Base-by-base conservation (phyloP, 495 filamentous ascomycete genomes). In the Penicillium angulare region DNA sequence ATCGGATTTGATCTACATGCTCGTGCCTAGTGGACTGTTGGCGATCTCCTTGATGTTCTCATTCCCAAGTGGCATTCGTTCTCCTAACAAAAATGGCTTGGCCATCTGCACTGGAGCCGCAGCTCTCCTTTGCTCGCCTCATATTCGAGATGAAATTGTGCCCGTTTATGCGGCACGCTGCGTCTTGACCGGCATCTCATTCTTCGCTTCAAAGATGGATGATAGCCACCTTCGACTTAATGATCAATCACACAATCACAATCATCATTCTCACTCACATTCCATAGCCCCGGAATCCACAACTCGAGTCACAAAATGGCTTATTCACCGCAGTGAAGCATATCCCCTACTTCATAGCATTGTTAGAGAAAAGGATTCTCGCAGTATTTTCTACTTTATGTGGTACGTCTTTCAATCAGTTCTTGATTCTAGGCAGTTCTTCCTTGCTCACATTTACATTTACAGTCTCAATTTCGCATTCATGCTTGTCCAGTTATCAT, bases 371-470 rank as follows among this genome's bases (percentile, higher is more conserved):
- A 92, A 90, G 57, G 92, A 99, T 66, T 97, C 95, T 7, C 82
- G 93, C 29, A 82, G 93, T 23, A 99, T 99, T 52, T 92, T 95
- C 59, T 99, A 97, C 72, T 98, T 98, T 50, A 96, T 95, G 84
- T 78, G 71, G 90, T 93, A 74, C 55, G 83, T 73, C 16, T 9
- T 16, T 3, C n/a, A 21, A 13, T 44, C 32, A 7, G 13, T 9
- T 15, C 18, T 10, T 1, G 16, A 52, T 10, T 17, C 27, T 4
- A 33, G 23, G 24, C 4, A 52, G 18, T 40, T 6, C 32, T 22
- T 2, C 1, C 15, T 12, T 34, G n/a, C n/a, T n/a, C n/a, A 36
- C 55, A 44, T 66, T 62, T 43, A 60, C 26, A 5, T 10, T 44
- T 2, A 5, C 64, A 96, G 89, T 56, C 79, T 99, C 34, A 99